Evolutionary conservation across 2,329 filamentous ascomycete species (phyloP).

Genomic region (Huntiella abstrusa): DNA sequence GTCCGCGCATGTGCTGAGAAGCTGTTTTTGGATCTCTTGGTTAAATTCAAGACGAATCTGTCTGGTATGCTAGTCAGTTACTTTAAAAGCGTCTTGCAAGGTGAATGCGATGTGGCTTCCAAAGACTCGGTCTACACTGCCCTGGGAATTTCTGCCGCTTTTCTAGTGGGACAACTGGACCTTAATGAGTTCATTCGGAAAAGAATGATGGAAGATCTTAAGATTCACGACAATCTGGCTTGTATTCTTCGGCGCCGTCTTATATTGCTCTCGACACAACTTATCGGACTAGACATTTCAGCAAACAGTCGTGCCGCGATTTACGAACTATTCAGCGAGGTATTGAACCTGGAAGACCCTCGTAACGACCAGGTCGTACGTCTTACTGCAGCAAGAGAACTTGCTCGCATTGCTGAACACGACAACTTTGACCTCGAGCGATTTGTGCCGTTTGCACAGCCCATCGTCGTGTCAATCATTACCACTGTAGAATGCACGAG

Average conservation of each 20-base stretch:
- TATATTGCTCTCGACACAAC: constrained; percentile 74
- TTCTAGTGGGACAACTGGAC: constrained; percentile 56
- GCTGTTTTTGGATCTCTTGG: constrained; percentile 77
- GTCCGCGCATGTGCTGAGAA: constrained; percentile 86
- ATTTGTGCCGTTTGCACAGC: constrained; percentile 61
- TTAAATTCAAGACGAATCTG: constrained; percentile 70
- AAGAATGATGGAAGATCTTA: constrained; percentile 61
- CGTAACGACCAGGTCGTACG: constrained; percentile 83
- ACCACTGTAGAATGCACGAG: constrained; percentile 62
- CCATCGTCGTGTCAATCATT: constrained; percentile 56
- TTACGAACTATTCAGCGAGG: constrained; percentile 76
- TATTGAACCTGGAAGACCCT: constrained; percentile 58
- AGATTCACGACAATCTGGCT: constrained; percentile 40
- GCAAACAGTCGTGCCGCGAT: constrained; percentile 51
- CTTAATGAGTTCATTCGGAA: constrained; percentile 64
- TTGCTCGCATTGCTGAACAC: constrained; percentile 65
- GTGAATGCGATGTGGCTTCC: constrained; percentile 46
- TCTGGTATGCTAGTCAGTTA: constrained; percentile 64
- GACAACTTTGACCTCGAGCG: constrained; percentile 57
- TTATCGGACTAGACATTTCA: constrained; percentile 63
- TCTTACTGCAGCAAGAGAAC: constrained; percentile 72
- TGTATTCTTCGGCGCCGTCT: constrained; percentile 76
- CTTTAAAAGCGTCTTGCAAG: constrained; percentile 58
- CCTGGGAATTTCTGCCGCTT: constrained; percentile 66
- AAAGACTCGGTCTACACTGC: constrained; percentile 94